Base-by-base conservation (phyloP, 768 basidiomycete species). In the Boletus sp. region DNA sequence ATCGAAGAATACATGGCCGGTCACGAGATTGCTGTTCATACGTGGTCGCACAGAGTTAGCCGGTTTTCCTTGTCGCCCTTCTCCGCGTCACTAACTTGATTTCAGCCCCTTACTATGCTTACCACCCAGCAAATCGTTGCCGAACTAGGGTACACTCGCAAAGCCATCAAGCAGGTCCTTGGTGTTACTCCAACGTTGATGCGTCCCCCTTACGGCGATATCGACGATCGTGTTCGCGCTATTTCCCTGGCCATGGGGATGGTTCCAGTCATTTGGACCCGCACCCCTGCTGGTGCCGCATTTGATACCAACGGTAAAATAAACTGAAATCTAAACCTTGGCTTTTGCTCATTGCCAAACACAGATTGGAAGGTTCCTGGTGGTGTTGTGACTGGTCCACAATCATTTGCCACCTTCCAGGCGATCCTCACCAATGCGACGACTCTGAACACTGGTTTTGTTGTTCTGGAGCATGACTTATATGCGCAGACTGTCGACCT, bases 181-280 rank as follows among this genome's bases (percentile, higher is more conserved):
- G 89, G 89, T 61, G 86, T 92, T 29, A 88, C 89, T 1, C 90
- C 90, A 0, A 86, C 80, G 9, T 82, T 82, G 5, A 89, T 89
- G 89, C 84, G 90, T 55, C 86, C 90, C 41, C 91, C 91, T 42
- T 92, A 79, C 60, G 90, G 91, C 64, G 91, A 93, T 66, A 89
- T 92, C 30, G 94, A 98, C 70, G 89, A 93, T 74, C 92, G 95
- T 64, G 94, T 98, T 46, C 90, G 96, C 59, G 89, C 88, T 40
- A 93, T 98, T 69, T 77, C 86, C 18, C 71, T 92, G 52, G 92
- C 93, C 32, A 96, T 98, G 95, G 93, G 94, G 45, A 75, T 98
- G 74, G 77, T 86, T 11, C 92, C 96, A 29, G 85, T 97, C 67
- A 89, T 96, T 69, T 98, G 95, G 95, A 91, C 92, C 33, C 77